Evolutionary conservation across 1,284 basidiomycete genomes (phyloP).

Genomic region (Ustilago xerochloae): DNA sequence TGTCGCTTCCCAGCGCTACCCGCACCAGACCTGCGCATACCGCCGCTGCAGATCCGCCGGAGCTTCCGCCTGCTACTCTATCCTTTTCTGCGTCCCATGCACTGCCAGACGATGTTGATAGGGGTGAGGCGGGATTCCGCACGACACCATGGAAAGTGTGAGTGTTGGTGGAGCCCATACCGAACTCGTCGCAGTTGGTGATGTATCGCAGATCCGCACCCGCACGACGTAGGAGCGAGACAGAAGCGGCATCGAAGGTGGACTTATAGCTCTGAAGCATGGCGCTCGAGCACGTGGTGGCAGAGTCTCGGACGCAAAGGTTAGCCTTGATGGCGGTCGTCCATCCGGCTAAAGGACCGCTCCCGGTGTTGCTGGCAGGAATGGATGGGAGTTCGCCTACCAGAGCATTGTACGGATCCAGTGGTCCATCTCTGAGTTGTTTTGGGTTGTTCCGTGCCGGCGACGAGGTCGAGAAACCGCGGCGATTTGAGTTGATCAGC

Average conservation of each 20-base stretch:
- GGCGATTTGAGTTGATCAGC: background rate
- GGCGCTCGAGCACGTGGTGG: slow-evolving; percentile 54
- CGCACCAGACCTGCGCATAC: slow-evolving; percentile 55
- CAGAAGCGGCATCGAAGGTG: slow-evolving; percentile 88
- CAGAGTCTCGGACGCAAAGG: slow-evolving; percentile 48
- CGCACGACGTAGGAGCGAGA: slow-evolving; percentile 74
- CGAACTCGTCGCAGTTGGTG: slow-evolving; percentile 97
- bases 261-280: slow-evolving; percentile 74
- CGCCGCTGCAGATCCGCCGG: slow-evolving; percentile 65
- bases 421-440: slow-evolving; percentile 12
- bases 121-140: slow-evolving; percentile 46
- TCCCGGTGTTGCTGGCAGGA: background rate
- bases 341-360: slow-evolving; percentile 48
- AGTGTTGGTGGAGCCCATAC: slow-evolving; percentile 78
- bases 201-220: slow-evolving; percentile 85
- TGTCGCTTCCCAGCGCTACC: slow-evolving; percentile 87
- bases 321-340: slow-evolving; percentile 64
- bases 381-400: slow-evolving; percentile 2
- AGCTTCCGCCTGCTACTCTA: slow-evolving; percentile 73
- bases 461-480: slow-evolving; percentile 2
- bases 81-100: slow-evolving; percentile 68
- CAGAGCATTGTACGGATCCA: slow-evolving; percentile 52
- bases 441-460: background rate
- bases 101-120: background rate
- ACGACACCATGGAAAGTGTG: slow-evolving; percentile 60